Evolutionary conservation across 768 basidiomycete species (phyloP).

Genomic region (Leucosporidium scottii): DNA sequence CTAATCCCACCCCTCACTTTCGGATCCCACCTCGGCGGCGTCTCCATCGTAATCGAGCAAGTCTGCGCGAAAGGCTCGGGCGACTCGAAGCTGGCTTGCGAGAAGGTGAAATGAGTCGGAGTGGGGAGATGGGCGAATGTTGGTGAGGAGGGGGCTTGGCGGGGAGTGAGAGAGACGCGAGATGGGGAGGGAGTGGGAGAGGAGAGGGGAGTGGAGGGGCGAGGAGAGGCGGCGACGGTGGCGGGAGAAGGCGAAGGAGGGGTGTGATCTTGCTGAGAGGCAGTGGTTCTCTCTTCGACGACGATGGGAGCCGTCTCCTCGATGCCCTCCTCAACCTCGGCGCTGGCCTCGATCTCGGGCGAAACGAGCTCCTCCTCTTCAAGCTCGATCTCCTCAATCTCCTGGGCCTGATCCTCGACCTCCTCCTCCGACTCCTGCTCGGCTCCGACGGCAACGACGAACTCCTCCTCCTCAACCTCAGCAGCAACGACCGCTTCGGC

Average conservation of each 20-base stretch:
- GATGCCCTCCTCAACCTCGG: background rate
- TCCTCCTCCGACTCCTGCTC: slow-evolving; percentile 3
- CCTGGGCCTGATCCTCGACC: background rate
- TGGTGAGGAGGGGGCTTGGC: background rate
- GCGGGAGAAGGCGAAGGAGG: too few species aligned
- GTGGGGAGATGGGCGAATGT: too few species aligned
- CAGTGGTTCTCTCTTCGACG: background rate
- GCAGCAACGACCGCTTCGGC: background rate
- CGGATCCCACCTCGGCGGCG: slow-evolving; percentile 12
- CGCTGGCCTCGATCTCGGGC: background rate
- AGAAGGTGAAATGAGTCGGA: background rate
- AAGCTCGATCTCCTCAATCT: background rate
- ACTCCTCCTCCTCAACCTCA: slow-evolving; percentile 2
- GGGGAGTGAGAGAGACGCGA: slow-evolving; percentile 1
- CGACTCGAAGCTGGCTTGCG: background rate
- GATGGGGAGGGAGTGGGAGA: background rate
- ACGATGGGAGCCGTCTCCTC: background rate
- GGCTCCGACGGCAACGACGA: background rate
- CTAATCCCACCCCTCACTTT: background rate
- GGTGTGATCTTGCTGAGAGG: background rate
- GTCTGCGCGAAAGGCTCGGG: slow-evolving; percentile 25
- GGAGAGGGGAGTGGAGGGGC: slow-evolving; percentile 2
- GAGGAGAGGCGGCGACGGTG: background rate
- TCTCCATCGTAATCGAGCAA: slow-evolving; percentile 25
- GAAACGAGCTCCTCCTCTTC: background rate